These are phyloP conservation scores for Penicillium vulpinum DNA, from an alignment of 2,329 filamentous ascomycete species.

Conservation along the genomic window DNA sequence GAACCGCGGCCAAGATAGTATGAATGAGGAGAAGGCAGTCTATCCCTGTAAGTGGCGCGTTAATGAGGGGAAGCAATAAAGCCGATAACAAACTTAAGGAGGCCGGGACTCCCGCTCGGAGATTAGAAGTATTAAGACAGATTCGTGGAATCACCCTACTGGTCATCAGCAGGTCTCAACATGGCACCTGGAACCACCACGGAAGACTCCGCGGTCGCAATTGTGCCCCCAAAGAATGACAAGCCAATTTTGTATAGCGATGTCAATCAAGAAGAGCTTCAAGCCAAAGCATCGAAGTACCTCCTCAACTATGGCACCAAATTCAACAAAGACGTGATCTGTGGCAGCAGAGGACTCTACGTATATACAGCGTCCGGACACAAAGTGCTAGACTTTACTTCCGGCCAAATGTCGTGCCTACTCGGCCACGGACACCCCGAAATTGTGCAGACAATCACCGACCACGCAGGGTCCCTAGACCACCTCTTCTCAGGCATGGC, in stretches of 20 bases:
- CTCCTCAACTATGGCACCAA: conserved; percentile 12
- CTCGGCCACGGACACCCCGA: conserved; percentile 60
- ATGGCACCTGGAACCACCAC: neutral
- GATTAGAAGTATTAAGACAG: neutral
- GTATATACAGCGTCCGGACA: conserved; percentile 9
- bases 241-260: neutral
- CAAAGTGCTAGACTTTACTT: conserved; percentile 59
- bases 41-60: neutral
- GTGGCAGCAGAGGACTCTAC: conserved; percentile 10
- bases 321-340: conserved; percentile 15
- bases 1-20: conserved; percentile 1
- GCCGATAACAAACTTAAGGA: neutral
- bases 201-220: neutral
- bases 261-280: conserved; percentile 4
- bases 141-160: too few relatives aligned
- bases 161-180: neutral
- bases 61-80: too few relatives aligned
- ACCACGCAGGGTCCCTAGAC: conserved; percentile 55
- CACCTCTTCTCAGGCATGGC: conserved; percentile 64
- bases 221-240: neutral
- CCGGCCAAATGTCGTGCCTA: conserved; percentile 61
- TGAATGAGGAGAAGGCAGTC: neutral
- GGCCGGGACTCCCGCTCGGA: neutral
- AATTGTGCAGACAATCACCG: conserved; percentile 55
- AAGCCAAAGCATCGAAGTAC: conserved; percentile 4